Base-by-base conservation (phyloP, 1,284 basidiomycete species). In the Boletus semigastroideus region DNA sequence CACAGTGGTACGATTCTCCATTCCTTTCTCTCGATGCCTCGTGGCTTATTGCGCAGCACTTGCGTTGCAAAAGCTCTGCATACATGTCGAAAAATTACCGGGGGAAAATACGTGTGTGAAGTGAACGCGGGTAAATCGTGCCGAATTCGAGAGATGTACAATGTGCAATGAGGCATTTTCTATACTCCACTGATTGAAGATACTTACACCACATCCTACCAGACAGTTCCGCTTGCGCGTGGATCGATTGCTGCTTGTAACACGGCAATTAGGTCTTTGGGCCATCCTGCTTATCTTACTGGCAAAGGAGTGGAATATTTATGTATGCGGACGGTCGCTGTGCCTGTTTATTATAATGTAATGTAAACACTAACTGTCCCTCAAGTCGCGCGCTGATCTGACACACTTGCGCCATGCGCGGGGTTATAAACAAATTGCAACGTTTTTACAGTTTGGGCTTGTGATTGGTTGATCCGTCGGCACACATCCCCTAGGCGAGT, bases 21-120 rank as follows among this genome's bases (percentile, higher is more conserved):
- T 19, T 40, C 50, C 41, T 47, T 45, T 54, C 44, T 46, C 44
- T 61, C 48, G 44, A 47, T 46, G n/a, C 39, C 22, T 50, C 57
- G 22, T 62, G 49, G 41, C 28, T 22, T 6, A 28, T 27, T 43
- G 46, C 39, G 47, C 46, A 37, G 30, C 33, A 10, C 46, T 53
- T 17, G 13, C 19, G 37, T 17, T 27, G 36, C 22, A 19, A 37
- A 37, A 17, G 14, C 8, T 10, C 12, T n/a, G 25, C 27, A 31
- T 25, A 34, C 16, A 19, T 7, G 17, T 17, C 4, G 34, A 10
- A 10, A 16, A 37, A 37, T 37, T 7, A 37, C 16, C 36, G 36
- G 36, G 36, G 36, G 36, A 37, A 37, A n/a, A 4, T 10, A 13
- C 13, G 3, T 12, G 13, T 31, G 30, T 31, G 30, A 31, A 13